Evolutionary conservation across 805 yeast species (phyloP).

Genomic region (Zygosaccharomyces rouxii): DNA sequence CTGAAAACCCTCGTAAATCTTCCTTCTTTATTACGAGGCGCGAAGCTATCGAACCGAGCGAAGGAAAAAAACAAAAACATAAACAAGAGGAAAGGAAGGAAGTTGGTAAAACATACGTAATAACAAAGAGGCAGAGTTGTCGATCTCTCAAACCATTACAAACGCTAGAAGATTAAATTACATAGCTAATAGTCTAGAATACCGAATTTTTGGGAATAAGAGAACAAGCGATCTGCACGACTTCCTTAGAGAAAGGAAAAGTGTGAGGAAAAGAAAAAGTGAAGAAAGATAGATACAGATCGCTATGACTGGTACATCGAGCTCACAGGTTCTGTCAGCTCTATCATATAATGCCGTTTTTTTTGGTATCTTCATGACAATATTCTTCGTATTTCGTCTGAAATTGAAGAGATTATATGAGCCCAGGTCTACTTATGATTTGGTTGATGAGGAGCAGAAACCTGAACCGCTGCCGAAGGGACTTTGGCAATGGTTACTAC

Average conservation of each 20-base stretch:
- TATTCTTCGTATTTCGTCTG: slow-evolving; percentile 65
- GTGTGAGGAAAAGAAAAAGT: not conserved
- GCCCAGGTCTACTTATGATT: slow-evolving; percentile 66
- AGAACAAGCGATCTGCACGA: too few species aligned
- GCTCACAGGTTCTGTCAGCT: slow-evolving; percentile 71
- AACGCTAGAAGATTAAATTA: too few species aligned
- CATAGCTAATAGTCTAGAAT: too few species aligned
- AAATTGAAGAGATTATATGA: slow-evolving; percentile 73
- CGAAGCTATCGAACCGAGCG: too few species aligned
- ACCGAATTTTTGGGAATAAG: too few species aligned
- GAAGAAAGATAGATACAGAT: slow-evolving; percentile 9
- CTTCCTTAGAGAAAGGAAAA: not conserved
- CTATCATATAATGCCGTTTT: slow-evolving; percentile 63
- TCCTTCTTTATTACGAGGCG: too few species aligned
- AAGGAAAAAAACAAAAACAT: too few species aligned
- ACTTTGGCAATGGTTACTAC: slow-evolving; percentile 63
- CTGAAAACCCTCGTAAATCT: too few species aligned
- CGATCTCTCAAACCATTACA: too few species aligned
- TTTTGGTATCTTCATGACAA: slow-evolving; percentile 54
- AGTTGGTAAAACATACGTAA: too few species aligned
- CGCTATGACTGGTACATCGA: slow-evolving; percentile 43
- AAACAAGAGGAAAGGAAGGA: too few species aligned
- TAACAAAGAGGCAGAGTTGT: too few species aligned
- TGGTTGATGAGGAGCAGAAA: slow-evolving; percentile 54
- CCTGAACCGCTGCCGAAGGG: slow-evolving; percentile 75